Evolutionary conservation across 2,329 filamentous ascomycete genomes (phyloP), one percentile per base, ranked within the genome.

Genomic region (Cadophora gregata): DNA sequence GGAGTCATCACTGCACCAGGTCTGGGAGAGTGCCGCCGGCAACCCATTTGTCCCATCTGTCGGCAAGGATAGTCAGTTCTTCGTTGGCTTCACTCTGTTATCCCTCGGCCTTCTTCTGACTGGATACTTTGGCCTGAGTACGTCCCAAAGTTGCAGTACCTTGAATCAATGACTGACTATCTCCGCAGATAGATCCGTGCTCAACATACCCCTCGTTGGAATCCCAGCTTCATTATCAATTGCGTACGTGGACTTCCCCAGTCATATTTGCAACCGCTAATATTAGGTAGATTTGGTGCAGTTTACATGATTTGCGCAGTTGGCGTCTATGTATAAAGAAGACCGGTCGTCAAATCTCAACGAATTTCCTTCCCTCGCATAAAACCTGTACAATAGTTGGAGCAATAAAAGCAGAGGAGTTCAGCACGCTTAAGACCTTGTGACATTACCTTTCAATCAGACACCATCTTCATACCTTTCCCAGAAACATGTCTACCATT

Each of bases 241-340:
- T 82, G 95, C 92, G 95, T 98, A 89, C 77, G 92, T 82, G 47
- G 9, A 58, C 59, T 55, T 62, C 19, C 16, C 62, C 31, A 33
- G 21, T 25, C 38, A n/a, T 33, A 25, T 9, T 58, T 48, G 59
- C 60, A 16, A 2, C 16, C 36, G 61, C 70, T 75, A 42, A 75
- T 16, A 48, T 16, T 27, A 31, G 74, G 29, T 14, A 97, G 95
- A 60, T 92, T 97, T 80, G 96, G 96, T 74, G 90, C 95, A 60
- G 93, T 99, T 55, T 97, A 96, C 82, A 97, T 97, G 91, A 98
- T 99, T 82, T 99, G 96, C 81, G 96, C 94, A 68, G 96, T 96
- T 78, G 96, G 96, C 79, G 96, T 99, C 78, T 98, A 99, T 89
- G 93, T 99, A 80, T 99, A 78, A 69, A 60, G 66, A 60, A 67